Evolutionary conservation across 495 filamentous ascomycete species (phyloP), one percentile per base, ranked within the genome.

Genomic region (Viridothelium virens): DNA sequence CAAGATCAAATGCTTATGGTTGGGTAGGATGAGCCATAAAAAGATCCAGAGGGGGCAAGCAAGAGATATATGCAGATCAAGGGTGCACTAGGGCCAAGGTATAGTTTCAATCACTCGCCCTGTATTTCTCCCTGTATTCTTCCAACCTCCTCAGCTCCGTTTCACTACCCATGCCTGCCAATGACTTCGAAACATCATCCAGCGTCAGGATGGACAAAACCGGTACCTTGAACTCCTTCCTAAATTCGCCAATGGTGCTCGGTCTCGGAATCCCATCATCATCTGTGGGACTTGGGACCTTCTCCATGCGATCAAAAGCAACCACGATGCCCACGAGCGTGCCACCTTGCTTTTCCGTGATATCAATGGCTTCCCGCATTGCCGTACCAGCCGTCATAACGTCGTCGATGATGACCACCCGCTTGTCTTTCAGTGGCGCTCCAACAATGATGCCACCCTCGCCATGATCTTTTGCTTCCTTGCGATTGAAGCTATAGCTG

Each of bases 321-420:
- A 98, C 86, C 37, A 97, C 82, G 62, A 98, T 88, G 47, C 92
- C 94, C 6, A 87, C 86, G 16, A 97, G 82, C 25, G 80, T 84
- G 0, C 92, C 94, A 6, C 94, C 94, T 70, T 94, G 86, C 70
- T 82, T 82, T 64, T 84, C 77, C 68, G 96, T 92, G 71, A 95
- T 91, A 41, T 82, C 84, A 63, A 97, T 89, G 11, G 93, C 89
- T 77, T 96, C 91, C 59, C 93, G 84, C 76, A 96, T 89, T 37
- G 93, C 94, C 5, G 91, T 97, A 34, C 94, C 94, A 2, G 91
- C 93, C 0, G 91, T 96, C 70, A 97, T 91, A 14, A 98, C 94
- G 78, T 97, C 94, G 79, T 97, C 94, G 36, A 98, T 86, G 65
- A 98, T 88, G 1, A 97, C 80, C 6, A 97, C 87, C 10, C 82